A percentile compares a stretch with the other conserved stretches of the same genome.
Evolutionary conservation across 2,329 filamentous ascomycete genomes (phyloP).

Genomic region (Cytospora chrysosperma): DNA sequence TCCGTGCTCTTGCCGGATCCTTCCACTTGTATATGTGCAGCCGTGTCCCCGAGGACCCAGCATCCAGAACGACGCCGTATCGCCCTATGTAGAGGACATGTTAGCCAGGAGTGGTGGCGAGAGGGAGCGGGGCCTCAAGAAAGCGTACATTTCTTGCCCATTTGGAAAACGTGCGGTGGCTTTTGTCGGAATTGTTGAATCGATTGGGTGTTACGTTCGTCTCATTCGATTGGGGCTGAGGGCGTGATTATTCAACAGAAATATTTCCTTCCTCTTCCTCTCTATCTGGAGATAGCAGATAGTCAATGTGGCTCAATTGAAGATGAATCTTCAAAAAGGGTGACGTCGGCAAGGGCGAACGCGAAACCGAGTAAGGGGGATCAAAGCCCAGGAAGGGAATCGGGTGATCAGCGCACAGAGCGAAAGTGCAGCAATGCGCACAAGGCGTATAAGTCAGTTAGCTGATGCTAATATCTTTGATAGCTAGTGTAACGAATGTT

Average conservation of each 20-base stretch:
- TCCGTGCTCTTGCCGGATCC: constrained; percentile 66
- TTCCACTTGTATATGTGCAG: constrained; percentile 95
- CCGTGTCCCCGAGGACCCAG: constrained; percentile 94
- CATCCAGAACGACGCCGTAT: constrained; percentile 96
- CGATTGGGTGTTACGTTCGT: neutral
- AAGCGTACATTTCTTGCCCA: constrained; percentile 26
- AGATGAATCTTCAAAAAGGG: neutral
- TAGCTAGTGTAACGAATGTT: constrained; percentile 15
- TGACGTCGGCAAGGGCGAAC: constrained; percentile 18
- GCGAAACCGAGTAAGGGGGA: constrained; percentile 12
- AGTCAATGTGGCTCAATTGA: neutral
- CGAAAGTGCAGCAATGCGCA: neutral
- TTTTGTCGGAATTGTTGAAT: constrained; percentile 1
- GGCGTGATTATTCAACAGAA: neutral
- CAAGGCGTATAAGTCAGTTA: neutral
- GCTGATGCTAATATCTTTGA: neutral
- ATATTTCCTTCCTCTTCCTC: neutral
- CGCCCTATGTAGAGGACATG: constrained; percentile 44
- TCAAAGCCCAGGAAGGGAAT: constrained; percentile 15
- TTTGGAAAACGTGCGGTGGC: constrained; percentile 18
- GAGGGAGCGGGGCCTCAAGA: neutral
- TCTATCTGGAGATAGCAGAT: neutral
- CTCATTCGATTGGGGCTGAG: neutral
- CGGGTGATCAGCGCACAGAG: constrained; percentile 5
- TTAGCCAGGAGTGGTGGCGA: constrained; percentile 2